A percentile compares a stretch with the other conserved stretches of the same genome.
Conservation (phyloP, 2,329 filamentous ascomycete species). For the Bipolaris sorokiniana region DNA sequence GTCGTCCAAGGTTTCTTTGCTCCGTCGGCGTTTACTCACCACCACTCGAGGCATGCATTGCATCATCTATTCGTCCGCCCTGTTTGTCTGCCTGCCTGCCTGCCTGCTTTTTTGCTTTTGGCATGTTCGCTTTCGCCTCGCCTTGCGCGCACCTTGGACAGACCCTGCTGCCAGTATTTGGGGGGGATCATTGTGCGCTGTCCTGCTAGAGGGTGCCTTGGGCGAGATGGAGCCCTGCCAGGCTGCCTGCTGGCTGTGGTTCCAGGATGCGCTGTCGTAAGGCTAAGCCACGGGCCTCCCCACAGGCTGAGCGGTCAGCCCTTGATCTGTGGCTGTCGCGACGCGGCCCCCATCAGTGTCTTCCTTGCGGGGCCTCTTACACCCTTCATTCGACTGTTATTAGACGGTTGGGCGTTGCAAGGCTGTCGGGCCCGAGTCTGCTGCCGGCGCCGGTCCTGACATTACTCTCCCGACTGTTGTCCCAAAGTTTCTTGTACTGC, state of each 20-base stretch:
- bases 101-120: neutral
- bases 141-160: conserved; percentile 1
- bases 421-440: conserved; percentile 6
- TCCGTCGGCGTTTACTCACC: conserved; percentile 25
- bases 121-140: conserved; percentile 3
- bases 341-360: conserved; percentile 20
- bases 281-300: conserved; percentile 31
- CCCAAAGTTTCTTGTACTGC: too few species aligned
- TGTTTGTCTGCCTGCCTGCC: neutral
- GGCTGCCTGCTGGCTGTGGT: conserved; percentile 28
- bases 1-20: conserved; percentile 4
- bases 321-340: conserved; percentile 30
- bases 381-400: conserved; percentile 5
- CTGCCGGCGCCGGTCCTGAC: neutral
- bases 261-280: conserved; percentile 33
- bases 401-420: conserved; percentile 1
- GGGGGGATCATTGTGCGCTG: conserved; percentile 9
- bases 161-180: neutral
- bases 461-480: too few species aligned
- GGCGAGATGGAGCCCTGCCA: conserved; percentile 19
- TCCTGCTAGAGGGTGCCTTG: conserved; percentile 16
- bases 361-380: conserved; percentile 17
- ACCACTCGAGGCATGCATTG: conserved; percentile 19
- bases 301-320: conserved; percentile 34
- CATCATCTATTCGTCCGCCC: conserved; percentile 20